Base-by-base conservation (phyloP, 2,329 filamentous ascomycete species). In the Aspergillus fumigatus region DNA sequence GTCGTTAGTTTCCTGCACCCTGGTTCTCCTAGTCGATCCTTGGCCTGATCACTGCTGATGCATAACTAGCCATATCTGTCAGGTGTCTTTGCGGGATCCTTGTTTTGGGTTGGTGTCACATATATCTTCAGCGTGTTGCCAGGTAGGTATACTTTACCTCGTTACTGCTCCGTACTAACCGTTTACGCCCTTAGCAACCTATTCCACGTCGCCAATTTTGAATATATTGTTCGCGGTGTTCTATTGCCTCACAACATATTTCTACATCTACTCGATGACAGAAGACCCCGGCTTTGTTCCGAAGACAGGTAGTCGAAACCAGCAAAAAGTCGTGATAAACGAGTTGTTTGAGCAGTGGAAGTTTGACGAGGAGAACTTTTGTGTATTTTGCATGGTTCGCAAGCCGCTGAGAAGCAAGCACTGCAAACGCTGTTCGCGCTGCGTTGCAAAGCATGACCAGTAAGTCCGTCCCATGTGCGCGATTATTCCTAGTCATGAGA, bases 371-470 rank as follows among this genome's bases (percentile, higher is more conserved):
- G 81, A 87, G 59, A 93, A 96, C 72, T 99, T 97, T 69, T 99
- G 94, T 73, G 87, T 95, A 27, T 85, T 85, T 50, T 99, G 94
- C 77, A 96, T 97, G 92, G 90, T 96, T 65, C 85, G 93, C 53
- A 93, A 89, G 63, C 94, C 94, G 3, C 77, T 99, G 59, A 85
- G 94, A 63, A 96, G 92, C 77, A 99, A 97, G 79, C 94, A 99
- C 76, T 99, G 94, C 77, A 88, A 88, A 69, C 84, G 90, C 59
- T 99, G 94, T 72, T 86, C 89, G 67, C 88, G 93, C 62, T 99
- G 94, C 72, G 90, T 99, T 53, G 92, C 93, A 54, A 96, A 95
- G 74, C 91, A 96, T 76, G 94, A 99, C 70, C 94, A 99, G 91
- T 95, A 77, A 82, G 90, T 82, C 29, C 41, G 26, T 19, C 26